Conservation (phyloP, 768 basidiomycete genomes). For the Boletus vermiculosoides region DNA sequence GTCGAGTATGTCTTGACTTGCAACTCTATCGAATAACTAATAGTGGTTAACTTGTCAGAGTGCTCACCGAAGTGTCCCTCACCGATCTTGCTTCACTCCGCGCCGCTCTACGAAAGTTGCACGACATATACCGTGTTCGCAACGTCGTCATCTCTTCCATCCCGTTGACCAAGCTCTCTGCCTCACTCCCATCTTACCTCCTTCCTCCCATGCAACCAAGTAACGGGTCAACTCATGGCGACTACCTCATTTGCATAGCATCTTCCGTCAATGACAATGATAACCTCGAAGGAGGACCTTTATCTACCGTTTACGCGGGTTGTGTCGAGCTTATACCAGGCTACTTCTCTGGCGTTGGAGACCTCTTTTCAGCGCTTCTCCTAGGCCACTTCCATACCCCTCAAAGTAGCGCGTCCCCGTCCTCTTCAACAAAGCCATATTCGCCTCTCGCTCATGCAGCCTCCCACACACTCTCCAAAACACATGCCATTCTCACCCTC, state of each 20-base stretch:
- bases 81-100: slow-evolving; percentile 65
- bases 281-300: slow-evolving; percentile 8
- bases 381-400: slow-evolving; percentile 68
- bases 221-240: slow-evolving; percentile 8
- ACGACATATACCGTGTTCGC: slow-evolving; percentile 71
- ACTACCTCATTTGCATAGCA: slow-evolving; percentile 75
- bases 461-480: slow-evolving; percentile 68
- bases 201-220: slow-evolving; percentile 21
- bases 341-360: slow-evolving; percentile 96
- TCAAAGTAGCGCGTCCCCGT: neutral
- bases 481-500: slow-evolving; percentile 64
- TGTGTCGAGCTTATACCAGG: slow-evolving; percentile 78
- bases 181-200: slow-evolving; percentile 48
- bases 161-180: slow-evolving; percentile 63
- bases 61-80: slow-evolving; percentile 71
- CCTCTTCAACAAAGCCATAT: slow-evolving; percentile 4
- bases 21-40: neutral
- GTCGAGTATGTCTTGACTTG: slow-evolving; percentile 63
- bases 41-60: slow-evolving; percentile 40
- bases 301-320: slow-evolving; percentile 61
- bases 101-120: slow-evolving; percentile 68
- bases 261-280: slow-evolving; percentile 48
- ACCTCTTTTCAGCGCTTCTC: slow-evolving; percentile 92
- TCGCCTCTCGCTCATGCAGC: slow-evolving; percentile 42
- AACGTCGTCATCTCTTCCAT: slow-evolving; percentile 94